Percentiles rank a stretch among this genome's conserved stretches.
These are phyloP conservation scores for Eucalyptus decipiens DNA, from an alignment of 345 rosid genomes.

Conservation along the genomic window DNA sequence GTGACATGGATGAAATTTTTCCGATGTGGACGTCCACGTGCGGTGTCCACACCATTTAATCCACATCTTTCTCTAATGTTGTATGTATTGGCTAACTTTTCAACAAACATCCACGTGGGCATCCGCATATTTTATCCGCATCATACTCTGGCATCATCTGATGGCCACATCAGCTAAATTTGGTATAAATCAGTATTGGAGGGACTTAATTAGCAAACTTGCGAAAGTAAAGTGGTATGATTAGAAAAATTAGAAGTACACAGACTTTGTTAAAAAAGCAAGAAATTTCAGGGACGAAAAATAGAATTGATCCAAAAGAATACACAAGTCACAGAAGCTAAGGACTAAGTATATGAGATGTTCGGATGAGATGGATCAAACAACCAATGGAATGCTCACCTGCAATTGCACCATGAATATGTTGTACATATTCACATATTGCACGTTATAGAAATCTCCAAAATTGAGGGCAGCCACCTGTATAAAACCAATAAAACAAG, in stretches of 20 bases:
- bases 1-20: background rate
- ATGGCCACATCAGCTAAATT: background rate
- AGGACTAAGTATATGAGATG: background rate
- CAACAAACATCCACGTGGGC: background rate
- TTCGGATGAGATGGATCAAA: background rate
- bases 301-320: background rate
- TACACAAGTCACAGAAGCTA: background rate
- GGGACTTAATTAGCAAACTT: background rate
- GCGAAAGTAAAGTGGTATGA: background rate
- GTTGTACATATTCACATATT: slow-evolving; percentile 73
- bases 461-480: slow-evolving; percentile 91
- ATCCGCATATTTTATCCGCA: background rate
- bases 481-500: background rate
- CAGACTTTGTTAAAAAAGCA: background rate
- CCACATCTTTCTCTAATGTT: background rate
- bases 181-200: background rate
- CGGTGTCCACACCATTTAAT: background rate
- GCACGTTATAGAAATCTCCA: slow-evolving; percentile 78
- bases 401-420: slow-evolving; percentile 79
- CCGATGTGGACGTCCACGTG: background rate
- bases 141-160: background rate
- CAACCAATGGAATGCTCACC: slow-evolving; percentile 19
- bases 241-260: background rate
- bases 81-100: background rate
- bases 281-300: background rate